Conservation (phyloP, 306 rosid genomes). For the Astragalus glycyphyllos region DNA sequence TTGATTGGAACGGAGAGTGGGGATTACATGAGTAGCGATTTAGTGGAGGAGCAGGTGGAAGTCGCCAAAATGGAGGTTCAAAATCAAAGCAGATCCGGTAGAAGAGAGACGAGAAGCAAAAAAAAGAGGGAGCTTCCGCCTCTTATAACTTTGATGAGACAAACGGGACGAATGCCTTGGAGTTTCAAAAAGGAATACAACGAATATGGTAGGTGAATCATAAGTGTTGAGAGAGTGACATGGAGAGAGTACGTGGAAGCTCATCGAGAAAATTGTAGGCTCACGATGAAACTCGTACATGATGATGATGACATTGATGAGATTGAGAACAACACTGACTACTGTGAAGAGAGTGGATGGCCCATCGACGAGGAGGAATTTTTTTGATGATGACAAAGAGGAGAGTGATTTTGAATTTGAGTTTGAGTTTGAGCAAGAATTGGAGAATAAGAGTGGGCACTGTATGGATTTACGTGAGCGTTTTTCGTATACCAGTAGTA, state of each 20-base stretch:
- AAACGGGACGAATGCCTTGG: constrained; percentile 51
- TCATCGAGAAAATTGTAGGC: constrained; percentile 57
- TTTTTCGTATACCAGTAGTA: not conserved
- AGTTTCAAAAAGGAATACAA: constrained; percentile 44
- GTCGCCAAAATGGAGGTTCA: not conserved
- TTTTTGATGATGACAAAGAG: constrained; percentile 29
- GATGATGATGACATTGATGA: not conserved
- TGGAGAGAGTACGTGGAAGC: constrained; percentile 46
- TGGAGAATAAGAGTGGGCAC: not conserved
- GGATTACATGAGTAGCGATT: constrained; percentile 42
- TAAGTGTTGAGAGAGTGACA: constrained; percentile 46
- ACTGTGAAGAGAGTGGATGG: constrained; percentile 32
- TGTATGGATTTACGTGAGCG: constrained; percentile 11
- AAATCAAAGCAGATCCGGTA: not conserved
- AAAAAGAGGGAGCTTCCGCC: constrained; percentile 55
- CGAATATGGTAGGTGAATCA: constrained; percentile 52
- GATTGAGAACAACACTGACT: too few species aligned
- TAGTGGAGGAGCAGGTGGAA: not conserved
- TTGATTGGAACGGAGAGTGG: constrained; percentile 79
- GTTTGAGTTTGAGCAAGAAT: constrained; percentile 7
- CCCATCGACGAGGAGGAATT: too few species aligned
- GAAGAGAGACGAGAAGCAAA: not conserved
- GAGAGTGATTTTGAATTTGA: constrained; percentile 10
- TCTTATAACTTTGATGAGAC: constrained; percentile 48
- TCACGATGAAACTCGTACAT: constrained; percentile 48